phyloP scores from a whole-genome alignment of 2,329 filamentous ascomycete genomes.

The Exophiala mesophila region DNA sequence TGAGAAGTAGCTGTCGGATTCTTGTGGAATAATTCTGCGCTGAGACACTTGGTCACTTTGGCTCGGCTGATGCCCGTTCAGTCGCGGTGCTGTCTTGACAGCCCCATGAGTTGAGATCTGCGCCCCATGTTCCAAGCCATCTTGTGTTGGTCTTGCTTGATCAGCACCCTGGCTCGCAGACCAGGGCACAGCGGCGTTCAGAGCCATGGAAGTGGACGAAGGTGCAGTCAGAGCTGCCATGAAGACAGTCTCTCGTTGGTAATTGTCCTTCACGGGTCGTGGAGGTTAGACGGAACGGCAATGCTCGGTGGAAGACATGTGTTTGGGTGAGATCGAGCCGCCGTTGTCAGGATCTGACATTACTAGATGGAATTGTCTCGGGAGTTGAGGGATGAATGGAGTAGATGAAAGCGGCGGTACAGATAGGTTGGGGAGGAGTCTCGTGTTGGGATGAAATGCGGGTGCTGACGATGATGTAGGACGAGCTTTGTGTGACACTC shows the following conservation, averaged over 20 bases:
- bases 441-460: not conserved
- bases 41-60: slow-evolving; percentile 13
- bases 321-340: not conserved
- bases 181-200: slow-evolving; percentile 12
- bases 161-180: slow-evolving; percentile 15
- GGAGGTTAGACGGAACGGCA: slow-evolving; percentile 6
- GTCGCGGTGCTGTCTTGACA: slow-evolving; percentile 7
- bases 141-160: slow-evolving; percentile 4
- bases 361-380: too few relatives aligned
- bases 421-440: not conserved
- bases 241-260: not conserved
- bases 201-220: slow-evolving; percentile 9
- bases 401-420: not conserved
- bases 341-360: too few relatives aligned
- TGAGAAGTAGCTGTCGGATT: slow-evolving; percentile 19
- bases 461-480: too few relatives aligned
- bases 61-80: slow-evolving; percentile 3
- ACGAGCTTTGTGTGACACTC: too few relatives aligned
- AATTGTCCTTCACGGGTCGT: not conserved
- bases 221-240: slow-evolving; percentile 16
- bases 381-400: not conserved
- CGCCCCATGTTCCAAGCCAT: slow-evolving; percentile 6
- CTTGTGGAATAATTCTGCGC: slow-evolving; percentile 21
- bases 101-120: slow-evolving; percentile 8
- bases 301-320: slow-evolving; percentile 5